These are phyloP conservation scores for Gyrodon lividus DNA, from an alignment of 768 basidiomycete genomes.

Conservation along the genomic window DNA sequence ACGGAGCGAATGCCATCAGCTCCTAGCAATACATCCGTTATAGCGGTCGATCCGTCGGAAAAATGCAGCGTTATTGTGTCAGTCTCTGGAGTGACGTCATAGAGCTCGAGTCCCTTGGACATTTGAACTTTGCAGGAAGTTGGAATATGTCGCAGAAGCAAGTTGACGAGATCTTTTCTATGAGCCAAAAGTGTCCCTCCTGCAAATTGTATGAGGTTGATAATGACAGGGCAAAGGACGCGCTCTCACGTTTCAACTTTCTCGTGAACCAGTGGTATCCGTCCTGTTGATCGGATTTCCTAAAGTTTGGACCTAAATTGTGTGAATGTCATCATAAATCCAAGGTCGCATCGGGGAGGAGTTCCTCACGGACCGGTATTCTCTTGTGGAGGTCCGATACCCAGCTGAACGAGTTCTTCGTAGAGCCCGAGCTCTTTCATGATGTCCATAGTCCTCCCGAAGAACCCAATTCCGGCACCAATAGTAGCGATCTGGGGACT, in stretches of 20 bases:
- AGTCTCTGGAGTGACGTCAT: slow-evolving; percentile 19
- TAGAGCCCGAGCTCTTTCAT: slow-evolving; percentile 40
- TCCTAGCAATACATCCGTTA: slow-evolving; percentile 42
- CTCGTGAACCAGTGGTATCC: slow-evolving; percentile 30
- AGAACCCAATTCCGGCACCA: slow-evolving; percentile 48
- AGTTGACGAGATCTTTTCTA: slow-evolving; percentile 37
- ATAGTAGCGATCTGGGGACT: slow-evolving; percentile 38
- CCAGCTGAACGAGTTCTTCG: slow-evolving; percentile 27
- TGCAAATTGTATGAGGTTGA: slow-evolving; percentile 7
- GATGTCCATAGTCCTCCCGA: slow-evolving; percentile 44
- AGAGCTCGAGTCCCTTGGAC: slow-evolving; percentile 35
- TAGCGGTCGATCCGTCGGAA: slow-evolving; percentile 33
- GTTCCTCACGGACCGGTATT: slow-evolving; percentile 15
- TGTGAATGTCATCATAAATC: not conserved
- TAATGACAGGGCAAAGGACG: not conserved
- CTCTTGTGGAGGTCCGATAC: slow-evolving; percentile 15
- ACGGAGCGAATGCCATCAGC: slow-evolving; percentile 44
- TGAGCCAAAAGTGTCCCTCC: slow-evolving; percentile 34
- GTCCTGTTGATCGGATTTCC: slow-evolving; percentile 35
- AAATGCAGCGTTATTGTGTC: slow-evolving; percentile 35
- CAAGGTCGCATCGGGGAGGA: too few species aligned
- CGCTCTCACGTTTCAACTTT: slow-evolving; percentile 25
- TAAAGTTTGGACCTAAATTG: slow-evolving; percentile 22
- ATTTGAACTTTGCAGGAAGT: slow-evolving; percentile 31
- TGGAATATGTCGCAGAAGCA: slow-evolving; percentile 31